These are phyloP conservation scores for Nicotiana knightiana DNA, from an alignment of 257 asterid genomes.

Conservation along the genomic window DNA sequence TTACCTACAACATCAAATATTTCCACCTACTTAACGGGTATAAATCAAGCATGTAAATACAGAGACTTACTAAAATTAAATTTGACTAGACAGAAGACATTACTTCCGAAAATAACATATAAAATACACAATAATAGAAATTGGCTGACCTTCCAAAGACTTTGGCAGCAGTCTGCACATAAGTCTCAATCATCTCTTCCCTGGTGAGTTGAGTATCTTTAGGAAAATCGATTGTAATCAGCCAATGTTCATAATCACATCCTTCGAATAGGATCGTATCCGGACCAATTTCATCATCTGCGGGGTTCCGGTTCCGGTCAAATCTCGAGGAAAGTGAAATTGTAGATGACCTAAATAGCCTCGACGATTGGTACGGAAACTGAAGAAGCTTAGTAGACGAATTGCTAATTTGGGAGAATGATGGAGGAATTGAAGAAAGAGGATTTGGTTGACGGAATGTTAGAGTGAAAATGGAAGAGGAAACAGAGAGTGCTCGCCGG, in stretches of 20 bases:
- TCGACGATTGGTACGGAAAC: conserved; percentile 14
- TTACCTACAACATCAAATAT: neutral
- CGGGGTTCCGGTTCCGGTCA: conserved; percentile 32
- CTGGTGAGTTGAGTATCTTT: conserved; percentile 39
- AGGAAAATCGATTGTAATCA: conserved; percentile 74
- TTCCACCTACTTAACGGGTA: neutral
- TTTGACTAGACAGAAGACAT: neutral
- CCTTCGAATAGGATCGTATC: conserved; percentile 94
- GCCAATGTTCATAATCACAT: conserved; percentile 96
- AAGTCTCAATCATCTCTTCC: conserved; percentile 70
- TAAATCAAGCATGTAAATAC: neutral
- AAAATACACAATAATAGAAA: neutral
- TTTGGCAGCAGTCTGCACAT: conserved; percentile 68
- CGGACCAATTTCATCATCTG: conserved; percentile 58
- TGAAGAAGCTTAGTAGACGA: neutral
- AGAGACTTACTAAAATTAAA: neutral
- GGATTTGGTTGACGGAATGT: neutral
- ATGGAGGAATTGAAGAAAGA: conserved; percentile 14
- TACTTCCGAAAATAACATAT: neutral
- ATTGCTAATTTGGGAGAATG: conserved; percentile 15
- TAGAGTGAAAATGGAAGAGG: conserved; percentile 29
- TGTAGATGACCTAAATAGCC: conserved; percentile 39
- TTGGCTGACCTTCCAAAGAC: conserved; percentile 70
- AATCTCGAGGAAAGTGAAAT: conserved; percentile 26
- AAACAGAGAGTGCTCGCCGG: conserved; percentile 27